Conservation (phyloP, 2,329 filamentous ascomycete genomes). For the Cladophialophora chaetospira region DNA sequence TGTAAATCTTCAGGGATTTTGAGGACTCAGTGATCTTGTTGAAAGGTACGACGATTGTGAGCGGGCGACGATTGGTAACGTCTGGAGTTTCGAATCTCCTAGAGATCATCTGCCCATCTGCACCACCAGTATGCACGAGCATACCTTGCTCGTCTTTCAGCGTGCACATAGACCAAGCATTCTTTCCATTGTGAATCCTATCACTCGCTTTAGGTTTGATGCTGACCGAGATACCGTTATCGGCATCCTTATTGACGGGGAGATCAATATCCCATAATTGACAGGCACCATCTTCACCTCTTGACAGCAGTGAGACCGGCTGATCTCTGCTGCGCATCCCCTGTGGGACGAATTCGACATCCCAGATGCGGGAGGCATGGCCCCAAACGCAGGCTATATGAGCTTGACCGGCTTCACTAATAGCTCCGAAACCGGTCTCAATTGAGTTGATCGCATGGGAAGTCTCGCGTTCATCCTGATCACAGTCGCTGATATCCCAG, state of each 20-base stretch:
- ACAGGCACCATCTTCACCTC: slow-evolving; percentile 80
- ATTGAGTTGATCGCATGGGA: slow-evolving; percentile 36
- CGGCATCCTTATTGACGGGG: slow-evolving; percentile 22
- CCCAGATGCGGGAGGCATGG: slow-evolving; percentile 88
- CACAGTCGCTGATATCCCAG: slow-evolving; percentile 74
- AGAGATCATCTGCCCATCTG: slow-evolving; percentile 68
- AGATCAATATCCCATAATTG: slow-evolving; percentile 68
- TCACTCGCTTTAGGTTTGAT: slow-evolving; percentile 55
- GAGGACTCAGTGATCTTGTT: slow-evolving; percentile 16
- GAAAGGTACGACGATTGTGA: slow-evolving; percentile 12
- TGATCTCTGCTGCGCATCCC: slow-evolving; percentile 30
- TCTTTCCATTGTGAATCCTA: slow-evolving; percentile 77
- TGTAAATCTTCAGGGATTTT: slow-evolving; percentile 26
- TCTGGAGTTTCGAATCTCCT: slow-evolving; percentile 28
- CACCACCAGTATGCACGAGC: slow-evolving; percentile 73
- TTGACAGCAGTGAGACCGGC: slow-evolving; percentile 65
- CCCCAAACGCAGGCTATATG: slow-evolving; percentile 71
- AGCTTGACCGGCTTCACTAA: slow-evolving; percentile 35
- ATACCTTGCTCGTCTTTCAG: slow-evolving; percentile 37
- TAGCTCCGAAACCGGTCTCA: slow-evolving; percentile 66
- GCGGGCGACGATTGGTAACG: neutral
- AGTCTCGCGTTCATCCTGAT: slow-evolving; percentile 36
- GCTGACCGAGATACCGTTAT: slow-evolving; percentile 24
- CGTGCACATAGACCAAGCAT: slow-evolving; percentile 76
- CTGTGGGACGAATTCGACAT: slow-evolving; percentile 65